These are phyloP conservation scores for Vitis hybrid DNA, from an alignment of 177 flowering plant species.

Conservation along the genomic window DNA sequence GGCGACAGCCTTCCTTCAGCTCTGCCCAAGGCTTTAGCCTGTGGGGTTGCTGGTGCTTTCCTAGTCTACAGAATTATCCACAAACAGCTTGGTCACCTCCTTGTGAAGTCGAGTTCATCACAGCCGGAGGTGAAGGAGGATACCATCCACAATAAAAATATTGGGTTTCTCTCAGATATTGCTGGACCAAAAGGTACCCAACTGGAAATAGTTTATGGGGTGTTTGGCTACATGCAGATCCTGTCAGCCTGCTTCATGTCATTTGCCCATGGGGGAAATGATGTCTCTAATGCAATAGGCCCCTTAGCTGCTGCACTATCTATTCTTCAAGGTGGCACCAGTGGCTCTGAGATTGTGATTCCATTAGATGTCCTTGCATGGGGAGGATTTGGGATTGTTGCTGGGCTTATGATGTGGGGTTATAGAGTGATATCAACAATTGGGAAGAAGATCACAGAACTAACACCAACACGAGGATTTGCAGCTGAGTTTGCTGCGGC, in stretches of 20 bases:
- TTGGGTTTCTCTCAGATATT: conserved; percentile 70
- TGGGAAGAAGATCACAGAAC: conserved; percentile 93
- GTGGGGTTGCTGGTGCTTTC: conserved; percentile 74
- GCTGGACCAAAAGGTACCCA: conserved; percentile 92
- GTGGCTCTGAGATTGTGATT: conserved; percentile 65
- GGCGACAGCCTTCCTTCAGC: conserved; percentile 63
- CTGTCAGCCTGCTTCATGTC: conserved; percentile 98
- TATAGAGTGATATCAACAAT: conserved; percentile 94
- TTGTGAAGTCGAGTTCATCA: conserved; percentile 39
- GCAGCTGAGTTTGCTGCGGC: conserved; percentile 99
- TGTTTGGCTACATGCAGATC: conserved; percentile 93
- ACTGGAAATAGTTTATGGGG: conserved; percentile 83
- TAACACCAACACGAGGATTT: conserved; percentile 93
- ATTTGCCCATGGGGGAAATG: conserved; percentile 95
- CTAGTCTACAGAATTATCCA: conserved; percentile 60
- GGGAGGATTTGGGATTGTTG: conserved; percentile 99
- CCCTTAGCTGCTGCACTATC: conserved; percentile 88
- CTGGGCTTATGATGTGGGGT: conserved; percentile 92
- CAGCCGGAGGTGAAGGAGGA: conserved; percentile 32
- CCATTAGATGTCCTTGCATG: conserved; percentile 90
- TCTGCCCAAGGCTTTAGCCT: conserved; percentile 69
- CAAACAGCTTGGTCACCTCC: conserved; percentile 85
- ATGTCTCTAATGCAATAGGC: conserved; percentile 94
- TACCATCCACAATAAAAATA: conserved; percentile 21
- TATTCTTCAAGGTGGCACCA: conserved; percentile 68